Conservation (phyloP, 2,329 filamentous ascomycete genomes). For the Fusarium sp. region DNA sequence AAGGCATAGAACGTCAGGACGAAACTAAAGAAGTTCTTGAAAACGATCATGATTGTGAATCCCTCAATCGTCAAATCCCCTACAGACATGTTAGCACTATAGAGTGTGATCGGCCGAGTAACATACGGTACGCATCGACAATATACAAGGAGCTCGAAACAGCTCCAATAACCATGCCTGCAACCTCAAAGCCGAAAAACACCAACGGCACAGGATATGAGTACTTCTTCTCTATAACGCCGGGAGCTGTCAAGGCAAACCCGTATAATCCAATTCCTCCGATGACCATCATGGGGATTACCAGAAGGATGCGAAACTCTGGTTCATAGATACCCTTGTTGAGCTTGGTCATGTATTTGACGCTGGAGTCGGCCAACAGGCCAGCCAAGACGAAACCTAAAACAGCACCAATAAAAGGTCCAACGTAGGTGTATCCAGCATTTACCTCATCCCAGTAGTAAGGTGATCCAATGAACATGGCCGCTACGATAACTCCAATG, state of each 20-base stretch:
- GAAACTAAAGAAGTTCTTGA: slow-evolving; percentile 96
- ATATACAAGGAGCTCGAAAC: slow-evolving; percentile 89
- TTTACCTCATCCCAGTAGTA: slow-evolving; percentile 84
- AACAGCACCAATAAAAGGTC: slow-evolving; percentile 86
- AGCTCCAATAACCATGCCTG: slow-evolving; percentile 92
- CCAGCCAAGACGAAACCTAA: slow-evolving; percentile 83
- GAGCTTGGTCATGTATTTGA: slow-evolving; percentile 74
- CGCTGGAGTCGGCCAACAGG: slow-evolving; percentile 77
- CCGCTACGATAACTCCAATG: slow-evolving; percentile 85
- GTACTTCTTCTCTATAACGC: slow-evolving; percentile 68
- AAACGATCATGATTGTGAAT: slow-evolving; percentile 90
- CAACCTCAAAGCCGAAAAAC: slow-evolving; percentile 87
- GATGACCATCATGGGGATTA: slow-evolving; percentile 84
- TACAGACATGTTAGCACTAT: slow-evolving; percentile 49
- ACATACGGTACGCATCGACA: slow-evolving; percentile 89
- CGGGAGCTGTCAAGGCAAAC: slow-evolving; percentile 79
- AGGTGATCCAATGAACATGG: slow-evolving; percentile 83
- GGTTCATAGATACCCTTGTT: slow-evolving; percentile 91
- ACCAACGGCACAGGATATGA: slow-evolving; percentile 80
- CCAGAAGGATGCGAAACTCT: slow-evolving; percentile 87
- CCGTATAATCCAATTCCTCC: slow-evolving; percentile 85
- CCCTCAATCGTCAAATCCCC: slow-evolving; percentile 86
- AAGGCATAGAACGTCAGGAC: slow-evolving; percentile 86
- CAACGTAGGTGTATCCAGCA: slow-evolving; percentile 88
- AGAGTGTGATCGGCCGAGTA: not conserved